Conservation (phyloP, 495 filamentous ascomycete genomes). For the Pseudotulostoma volvatum region DNA sequence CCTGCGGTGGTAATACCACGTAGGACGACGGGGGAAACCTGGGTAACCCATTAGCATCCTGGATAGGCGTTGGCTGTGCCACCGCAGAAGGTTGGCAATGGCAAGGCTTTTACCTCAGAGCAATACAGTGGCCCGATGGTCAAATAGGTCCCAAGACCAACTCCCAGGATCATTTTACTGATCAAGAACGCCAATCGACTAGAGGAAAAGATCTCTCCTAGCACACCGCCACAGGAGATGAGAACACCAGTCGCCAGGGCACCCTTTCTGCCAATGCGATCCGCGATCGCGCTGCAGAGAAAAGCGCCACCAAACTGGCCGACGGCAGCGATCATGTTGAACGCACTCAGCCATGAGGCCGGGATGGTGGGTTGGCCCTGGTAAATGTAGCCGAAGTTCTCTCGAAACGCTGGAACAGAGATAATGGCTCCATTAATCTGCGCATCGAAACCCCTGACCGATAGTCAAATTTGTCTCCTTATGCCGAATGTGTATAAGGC, state of each 20-base stretch:
- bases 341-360: constrained; percentile 20
- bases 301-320: constrained; percentile 22
- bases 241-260: constrained; percentile 9
- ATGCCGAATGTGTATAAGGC: too few relatives aligned
- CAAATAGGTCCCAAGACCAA: constrained; percentile 19
- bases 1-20: constrained; percentile 21
- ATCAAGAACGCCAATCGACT: constrained; percentile 13
- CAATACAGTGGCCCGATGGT: constrained; percentile 19
- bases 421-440: constrained; percentile 25
- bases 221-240: constrained; percentile 14
- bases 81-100: too few relatives aligned
- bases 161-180: constrained; percentile 19
- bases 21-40: constrained; percentile 19
- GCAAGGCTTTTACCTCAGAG: constrained; percentile 11
- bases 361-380: constrained; percentile 15
- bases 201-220: constrained; percentile 15
- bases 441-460: constrained; percentile 21
- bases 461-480: too few relatives aligned
- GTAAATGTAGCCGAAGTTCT: constrained; percentile 19
- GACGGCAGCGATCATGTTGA: constrained; percentile 16
- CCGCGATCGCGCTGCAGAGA: constrained; percentile 13
- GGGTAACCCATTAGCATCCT: too few relatives aligned
- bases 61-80: too few relatives aligned
- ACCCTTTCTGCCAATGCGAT: constrained; percentile 13
- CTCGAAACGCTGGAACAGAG: constrained; percentile 18